A percentile compares a stretch with the other conserved stretches of the same genome.
phyloP scores from a whole-genome alignment of 2,329 filamentous ascomycete genomes.

The Diaporthe aspalathi region DNA sequence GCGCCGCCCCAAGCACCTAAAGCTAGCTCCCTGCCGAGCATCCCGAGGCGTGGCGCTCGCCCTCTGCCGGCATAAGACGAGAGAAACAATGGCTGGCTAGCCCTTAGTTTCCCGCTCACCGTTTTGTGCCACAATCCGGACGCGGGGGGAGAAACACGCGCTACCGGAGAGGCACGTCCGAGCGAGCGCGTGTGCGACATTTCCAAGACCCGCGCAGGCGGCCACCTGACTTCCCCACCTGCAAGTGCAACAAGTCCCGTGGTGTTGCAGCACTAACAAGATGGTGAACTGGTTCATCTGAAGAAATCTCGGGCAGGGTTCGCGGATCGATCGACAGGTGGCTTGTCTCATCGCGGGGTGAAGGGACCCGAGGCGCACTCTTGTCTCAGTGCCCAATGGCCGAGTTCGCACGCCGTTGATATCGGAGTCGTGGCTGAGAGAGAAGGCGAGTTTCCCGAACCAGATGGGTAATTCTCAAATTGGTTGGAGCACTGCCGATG shows the following conservation, averaged over 20 bases:
- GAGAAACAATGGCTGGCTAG: background rate
- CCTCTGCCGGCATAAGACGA: conserved; percentile 27
- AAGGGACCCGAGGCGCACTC: background rate
- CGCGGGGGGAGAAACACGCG: background rate
- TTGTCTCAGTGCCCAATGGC: background rate
- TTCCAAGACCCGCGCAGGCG: background rate
- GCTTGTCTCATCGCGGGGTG: conserved; percentile 10
- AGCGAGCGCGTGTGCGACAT: conserved; percentile 8
- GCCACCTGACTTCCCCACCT: background rate
- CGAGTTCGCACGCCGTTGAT: background rate
- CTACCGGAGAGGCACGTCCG: background rate
- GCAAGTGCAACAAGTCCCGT: background rate
- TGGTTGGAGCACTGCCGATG: background rate
- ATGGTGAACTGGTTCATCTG: conserved; percentile 21
- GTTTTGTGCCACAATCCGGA: background rate
- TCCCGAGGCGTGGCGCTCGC: conserved; percentile 14
- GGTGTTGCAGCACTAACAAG: background rate
- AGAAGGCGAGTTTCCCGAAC: no score
- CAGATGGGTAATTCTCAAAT: background rate
- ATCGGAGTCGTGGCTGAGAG: background rate
- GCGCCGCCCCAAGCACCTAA: background rate
- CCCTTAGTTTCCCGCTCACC: background rate
- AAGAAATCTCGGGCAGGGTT: background rate
- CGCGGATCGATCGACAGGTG: conserved; percentile 16
- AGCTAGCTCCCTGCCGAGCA: conserved; percentile 22